These are phyloP conservation scores for Tephrocybe sp. DNA, from an alignment of 768 basidiomycete species.

Conservation along the genomic window DNA sequence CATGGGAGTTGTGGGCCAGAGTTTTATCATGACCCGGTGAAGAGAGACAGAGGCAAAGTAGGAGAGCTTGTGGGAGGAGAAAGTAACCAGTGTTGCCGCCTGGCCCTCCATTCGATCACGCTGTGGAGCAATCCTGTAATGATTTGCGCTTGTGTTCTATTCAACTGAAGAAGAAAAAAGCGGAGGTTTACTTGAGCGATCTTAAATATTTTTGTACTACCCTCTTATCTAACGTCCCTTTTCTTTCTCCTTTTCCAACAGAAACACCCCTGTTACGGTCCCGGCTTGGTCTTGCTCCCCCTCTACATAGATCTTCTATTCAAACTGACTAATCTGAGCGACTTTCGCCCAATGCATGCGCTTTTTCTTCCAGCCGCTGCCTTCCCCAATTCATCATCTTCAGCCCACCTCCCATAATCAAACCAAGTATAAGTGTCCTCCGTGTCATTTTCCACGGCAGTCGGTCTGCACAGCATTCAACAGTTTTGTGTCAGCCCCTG, in stretches of 20 bases:
- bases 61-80: constrained; percentile 8
- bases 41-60: constrained; percentile 20
- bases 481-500: background rate
- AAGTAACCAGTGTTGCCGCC: constrained; percentile 11
- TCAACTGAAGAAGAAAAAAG: background rate
- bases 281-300: background rate
- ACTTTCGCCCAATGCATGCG: constrained; percentile 22
- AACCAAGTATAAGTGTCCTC: constrained; percentile 53
- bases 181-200: background rate
- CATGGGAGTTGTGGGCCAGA: constrained; percentile 56
- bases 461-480: constrained; percentile 43
- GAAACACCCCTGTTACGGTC: background rate
- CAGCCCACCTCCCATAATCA: constrained; percentile 56
- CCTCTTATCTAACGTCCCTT: constrained; percentile 3
- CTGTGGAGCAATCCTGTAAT: constrained; percentile 10
- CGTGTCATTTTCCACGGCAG: constrained; percentile 50
- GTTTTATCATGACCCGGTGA: constrained; percentile 56
- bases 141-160: background rate
- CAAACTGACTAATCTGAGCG: constrained; percentile 14
- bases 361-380: constrained; percentile 22
- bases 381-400: constrained; percentile 42
- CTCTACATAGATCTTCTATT: constrained; percentile 12
- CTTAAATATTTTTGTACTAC: background rate
- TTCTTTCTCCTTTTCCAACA: constrained; percentile 4
- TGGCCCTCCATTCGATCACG: constrained; percentile 16